Evolutionary conservation across 2,329 filamentous ascomycete genomes (phyloP), one percentile per base, ranked within the genome.

Genomic region (Corniculantispora saksenae): DNA sequence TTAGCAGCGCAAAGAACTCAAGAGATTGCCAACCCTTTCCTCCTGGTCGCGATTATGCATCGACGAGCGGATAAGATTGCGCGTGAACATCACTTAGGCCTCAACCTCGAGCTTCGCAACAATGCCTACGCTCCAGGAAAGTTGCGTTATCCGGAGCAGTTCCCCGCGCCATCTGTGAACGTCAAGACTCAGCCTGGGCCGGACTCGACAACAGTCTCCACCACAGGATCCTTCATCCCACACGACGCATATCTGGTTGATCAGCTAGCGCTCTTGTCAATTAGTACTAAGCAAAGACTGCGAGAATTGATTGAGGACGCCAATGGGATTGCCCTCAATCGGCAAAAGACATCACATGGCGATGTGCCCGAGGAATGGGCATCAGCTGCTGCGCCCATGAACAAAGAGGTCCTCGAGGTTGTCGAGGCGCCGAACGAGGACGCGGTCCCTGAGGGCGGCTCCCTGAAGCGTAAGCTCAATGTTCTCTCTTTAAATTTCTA

Each of bases 261-360:
- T 67, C 91, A 97, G 69, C 79, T 97, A 53, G 91, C 92, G 29
- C 82, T 97, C 19, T 76, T 97, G 65, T 95, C 93, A 7, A 84
- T 97, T 64, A 91, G 92, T 21, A 89, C 92, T 12, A 92, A 94
- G 73, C 91, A 96, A 70, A 86, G 93, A 32, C 71, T 97, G 45
- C 85, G 91, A 61, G 86, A 88, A 15, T 78, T 97, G 35, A 74
- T 97, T 3, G 91, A 94, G 72, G 93, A 97, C 71, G 89, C 92
- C 13, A 86, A 89, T 63, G 84, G 84, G 12, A 79, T 97, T 54
- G 86, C 92, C 3, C 83, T 84, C 66, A 91, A 87, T 66, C 87
- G 94, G 62, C 90, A 92, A 73, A 88, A 85, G 66, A 91, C 90
- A 23, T 92, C 93, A 2, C 91, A 97, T 75, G 94, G 94, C 1